These are phyloP conservation scores for Penicillium pulvis DNA, from an alignment of 495 filamentous ascomycete genomes.

Conservation along the genomic window DNA sequence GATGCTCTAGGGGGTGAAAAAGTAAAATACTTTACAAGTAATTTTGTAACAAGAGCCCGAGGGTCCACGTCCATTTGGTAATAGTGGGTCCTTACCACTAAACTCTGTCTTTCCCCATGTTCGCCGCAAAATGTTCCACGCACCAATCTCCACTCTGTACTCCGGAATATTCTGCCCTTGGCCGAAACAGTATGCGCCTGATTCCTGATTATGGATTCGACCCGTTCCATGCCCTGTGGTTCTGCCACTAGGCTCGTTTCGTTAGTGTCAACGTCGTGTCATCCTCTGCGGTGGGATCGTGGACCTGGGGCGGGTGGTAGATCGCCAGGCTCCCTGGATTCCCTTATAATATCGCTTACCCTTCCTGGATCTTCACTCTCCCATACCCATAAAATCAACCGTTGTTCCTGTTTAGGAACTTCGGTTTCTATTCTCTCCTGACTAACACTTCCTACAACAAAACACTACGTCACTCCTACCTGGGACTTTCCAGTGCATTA, in stretches of 20 bases:
- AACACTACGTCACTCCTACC: not conserved
- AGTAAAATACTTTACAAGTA: slow-evolving; percentile 1
- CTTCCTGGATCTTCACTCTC: slow-evolving; percentile 5
- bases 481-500: slow-evolving; percentile 1
- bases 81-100: slow-evolving; percentile 4
- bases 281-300: slow-evolving; percentile 45
- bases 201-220: slow-evolving; percentile 31
- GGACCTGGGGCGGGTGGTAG: slow-evolving; percentile 44
- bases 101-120: slow-evolving; percentile 11
- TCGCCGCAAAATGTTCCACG: slow-evolving; percentile 15
- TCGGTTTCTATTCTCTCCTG: not conserved
- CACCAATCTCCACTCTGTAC: slow-evolving; percentile 8
- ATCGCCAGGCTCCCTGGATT: slow-evolving; percentile 36
- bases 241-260: slow-evolving; percentile 37
- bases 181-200: slow-evolving; percentile 32
- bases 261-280: slow-evolving; percentile 50
- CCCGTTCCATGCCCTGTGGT: slow-evolving; percentile 24
- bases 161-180: slow-evolving; percentile 15
- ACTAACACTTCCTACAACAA: not conserved
- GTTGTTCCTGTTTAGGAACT: slow-evolving; percentile 5
- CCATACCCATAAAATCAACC: slow-evolving; percentile 5
- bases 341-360: slow-evolving; percentile 21
- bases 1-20: not conserved
- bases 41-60: not conserved
- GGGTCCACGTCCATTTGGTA: slow-evolving; percentile 9